These are phyloP conservation scores for Trifolium fragiferum DNA, from an alignment of 306 rosid species.

Conservation along the genomic window DNA sequence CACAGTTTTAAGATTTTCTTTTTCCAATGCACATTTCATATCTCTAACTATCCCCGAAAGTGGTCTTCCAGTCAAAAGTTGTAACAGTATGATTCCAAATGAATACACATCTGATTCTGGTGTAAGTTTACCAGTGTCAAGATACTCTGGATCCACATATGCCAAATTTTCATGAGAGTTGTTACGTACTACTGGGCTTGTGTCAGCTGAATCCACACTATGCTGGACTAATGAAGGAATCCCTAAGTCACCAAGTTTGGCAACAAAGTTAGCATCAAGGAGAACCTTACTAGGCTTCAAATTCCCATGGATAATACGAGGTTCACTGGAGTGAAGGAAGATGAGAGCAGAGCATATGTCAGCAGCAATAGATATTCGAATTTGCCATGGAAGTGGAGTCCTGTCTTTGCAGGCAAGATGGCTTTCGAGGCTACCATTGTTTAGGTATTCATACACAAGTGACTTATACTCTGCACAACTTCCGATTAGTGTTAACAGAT, in stretches of 20 bases:
- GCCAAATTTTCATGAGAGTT: constrained; percentile 45
- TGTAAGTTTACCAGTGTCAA: constrained; percentile 61
- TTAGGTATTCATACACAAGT: constrained; percentile 78
- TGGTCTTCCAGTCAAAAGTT: constrained; percentile 72
- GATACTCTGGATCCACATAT: constrained; percentile 78
- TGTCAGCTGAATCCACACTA: constrained; percentile 50
- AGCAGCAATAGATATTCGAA: constrained; percentile 69
- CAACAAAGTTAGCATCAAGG: constrained; percentile 77
- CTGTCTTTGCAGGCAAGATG: constrained; percentile 63
- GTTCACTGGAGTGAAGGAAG: constrained; percentile 78
- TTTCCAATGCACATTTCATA: constrained; percentile 72
- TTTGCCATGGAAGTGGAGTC: constrained; percentile 81
- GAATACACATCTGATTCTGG: constrained; percentile 88
- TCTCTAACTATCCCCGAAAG: constrained; percentile 64
- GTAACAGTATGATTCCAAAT: constrained; percentile 72
- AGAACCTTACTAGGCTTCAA: constrained; percentile 85
- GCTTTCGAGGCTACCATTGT: constrained; percentile 83
- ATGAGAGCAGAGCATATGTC: constrained; percentile 84
- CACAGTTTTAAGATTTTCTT: constrained; percentile 55
- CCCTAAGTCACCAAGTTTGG: constrained; percentile 79
- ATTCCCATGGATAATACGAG: constrained; percentile 81
- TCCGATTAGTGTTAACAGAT: constrained; percentile 74
- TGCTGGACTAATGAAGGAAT: constrained; percentile 58
- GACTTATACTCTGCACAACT: constrained; percentile 79
- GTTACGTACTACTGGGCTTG: constrained; percentile 26